A percentile compares a stretch with the other conserved stretches of the same genome.
These are phyloP conservation scores for Diaporthe citriasiana DNA, from an alignment of 2,329 filamentous ascomycete genomes.

Conservation along the genomic window DNA sequence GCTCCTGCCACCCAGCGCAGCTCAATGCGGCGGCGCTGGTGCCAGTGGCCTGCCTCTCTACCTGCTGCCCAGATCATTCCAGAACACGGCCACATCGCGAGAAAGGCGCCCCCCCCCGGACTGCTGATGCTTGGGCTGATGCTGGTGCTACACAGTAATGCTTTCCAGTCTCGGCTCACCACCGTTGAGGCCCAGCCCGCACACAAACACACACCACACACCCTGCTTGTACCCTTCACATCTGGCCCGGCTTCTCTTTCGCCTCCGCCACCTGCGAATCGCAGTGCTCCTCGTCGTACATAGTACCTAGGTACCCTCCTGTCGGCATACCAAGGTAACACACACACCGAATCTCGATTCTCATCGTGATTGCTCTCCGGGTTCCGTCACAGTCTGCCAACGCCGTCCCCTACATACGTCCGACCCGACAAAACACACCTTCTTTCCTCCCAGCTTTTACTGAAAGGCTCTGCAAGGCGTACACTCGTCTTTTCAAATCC, in stretches of 20 bases:
- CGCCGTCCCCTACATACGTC: neutral
- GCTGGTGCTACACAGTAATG: neutral
- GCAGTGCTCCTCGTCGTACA: neutral
- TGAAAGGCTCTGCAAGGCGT: neutral
- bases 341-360: constrained; percentile 37
- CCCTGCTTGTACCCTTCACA: constrained; percentile 6
- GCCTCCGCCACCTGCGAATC: too few relatives aligned
- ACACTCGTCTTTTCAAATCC: neutral
- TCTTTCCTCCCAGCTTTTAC: neutral
- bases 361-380: constrained; percentile 39
- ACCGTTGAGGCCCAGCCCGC: neutral
- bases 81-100: constrained; percentile 1
- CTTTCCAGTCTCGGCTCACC: neutral
- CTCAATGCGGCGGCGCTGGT: constrained; percentile 4
- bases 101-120: neutral
- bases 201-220: neutral
- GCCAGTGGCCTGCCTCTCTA: neutral
- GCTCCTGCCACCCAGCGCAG: neutral
- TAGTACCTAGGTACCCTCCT: neutral
- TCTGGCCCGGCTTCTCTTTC: too few relatives aligned
- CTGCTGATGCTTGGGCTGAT: neutral
- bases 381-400: constrained; percentile 34
- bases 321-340: neutral
- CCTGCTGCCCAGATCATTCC: constrained; percentile 13
- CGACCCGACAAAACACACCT: constrained; percentile 25